Base-by-base conservation (phyloP, 2,329 filamentous ascomycete genomes). In the Claviceps maximensis region DNA sequence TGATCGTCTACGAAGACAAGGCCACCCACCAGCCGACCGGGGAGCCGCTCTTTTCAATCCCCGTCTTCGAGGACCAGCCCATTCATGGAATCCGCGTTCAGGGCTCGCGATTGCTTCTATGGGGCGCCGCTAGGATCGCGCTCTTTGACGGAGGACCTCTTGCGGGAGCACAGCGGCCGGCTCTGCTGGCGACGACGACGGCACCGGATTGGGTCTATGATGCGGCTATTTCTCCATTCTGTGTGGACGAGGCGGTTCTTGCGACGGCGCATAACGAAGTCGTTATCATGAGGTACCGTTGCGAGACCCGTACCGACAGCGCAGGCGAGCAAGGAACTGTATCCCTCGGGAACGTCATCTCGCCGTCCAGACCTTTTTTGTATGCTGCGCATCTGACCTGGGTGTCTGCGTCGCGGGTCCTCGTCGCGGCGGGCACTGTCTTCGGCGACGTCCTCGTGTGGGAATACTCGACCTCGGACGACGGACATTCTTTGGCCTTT, bases 391-490 rank as follows among this genome's bases (percentile, higher is more conserved):
- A 87, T 61, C 67, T 95, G 19, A 69, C 75, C 41, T 87, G 84
- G 76, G 68, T 82, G 8, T 74, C 76, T 7, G 52, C 67, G 6
- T 71, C 74, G 46, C 73, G 74, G 50, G 73, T 95, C 47, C 75
- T 96, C 21, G 79, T 96, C 50, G 88, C 89, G 7, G 87, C 87
- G 3, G 93, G 93, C 1, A 97, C 93, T 0, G 89, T 91, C 1
- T 97, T 97, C 68, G 93, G 93, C 3, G 90, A 97, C 66, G 86
- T 98, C 36, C 75, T 96, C 40, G 79, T 95, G 17, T 97, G 93
- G 93, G 87, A 83, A 58, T 89, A 81, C 59, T 69, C 71, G 47
- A 59, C 76, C n/a, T 36, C 50, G 27, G 23, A 12, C 5, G 42
- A 49, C 13, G 46, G 17, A 51, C 55, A 33, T 54, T 54, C 19